Base-by-base conservation (phyloP, 1,284 basidiomycete genomes). In the Ganoderma lingzhi region DNA sequence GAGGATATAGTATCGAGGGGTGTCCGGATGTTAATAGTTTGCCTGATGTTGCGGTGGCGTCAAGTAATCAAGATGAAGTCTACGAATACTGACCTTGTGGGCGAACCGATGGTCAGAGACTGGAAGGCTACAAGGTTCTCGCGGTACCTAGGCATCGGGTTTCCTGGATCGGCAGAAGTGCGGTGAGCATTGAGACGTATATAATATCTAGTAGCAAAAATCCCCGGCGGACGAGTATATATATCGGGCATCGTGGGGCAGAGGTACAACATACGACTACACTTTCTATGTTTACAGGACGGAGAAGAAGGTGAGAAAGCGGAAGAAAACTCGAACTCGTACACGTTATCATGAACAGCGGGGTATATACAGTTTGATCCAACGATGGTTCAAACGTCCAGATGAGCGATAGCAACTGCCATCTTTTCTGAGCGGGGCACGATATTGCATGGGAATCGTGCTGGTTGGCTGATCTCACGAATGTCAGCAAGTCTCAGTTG, bases 341-440 rank as follows among this genome's bases (percentile, higher is more conserved):
- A 51, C 48, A 51, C 17, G 32, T 58, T n/a, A 19, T 10, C 35
- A 19, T 19, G 32, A 17, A 10, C 10, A 15, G 37, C 12, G 48
- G 48, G 48, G n/a, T 51, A 51, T 23, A 51, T 35, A 42, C 42
- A 61, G 10, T 30, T 44, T n/a, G 35, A 61, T 10, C 12, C 39
- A 17, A 32, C 12, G 15, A 9, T 8, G 23, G 60, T 15, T 63
- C 32, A 63, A 32, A 45, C 30, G n/a, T 63, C 62, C 10, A 63
- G 35, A 15, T 61, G 66, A 15, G 60, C 32, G 32, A 63, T 60
- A 10, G 60, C 28, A 37, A 14, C 61, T 6, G 60, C 62, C 3
- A 39, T 30, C 53, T 63, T 70, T 28, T 63, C 64, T 5, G 71
- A 67, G 3, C 69, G 69, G 17, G 71, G 69, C 6, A 66, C n/a